phyloP scores from a whole-genome alignment of 768 basidiomycete species.

The Ramaria rubella region DNA sequence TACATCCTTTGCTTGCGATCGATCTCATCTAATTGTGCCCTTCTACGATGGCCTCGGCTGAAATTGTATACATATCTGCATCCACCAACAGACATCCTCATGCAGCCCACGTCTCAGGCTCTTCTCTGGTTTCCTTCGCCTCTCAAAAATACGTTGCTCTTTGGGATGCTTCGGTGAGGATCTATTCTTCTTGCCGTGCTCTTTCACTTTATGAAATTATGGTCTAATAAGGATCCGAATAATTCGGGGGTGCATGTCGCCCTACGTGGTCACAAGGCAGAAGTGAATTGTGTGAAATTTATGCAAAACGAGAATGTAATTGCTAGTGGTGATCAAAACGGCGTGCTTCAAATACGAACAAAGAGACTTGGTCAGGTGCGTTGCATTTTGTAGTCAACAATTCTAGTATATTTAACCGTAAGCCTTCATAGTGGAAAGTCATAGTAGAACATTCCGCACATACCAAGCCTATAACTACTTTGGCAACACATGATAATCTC shows the following conservation, averaged over 20 bases:
- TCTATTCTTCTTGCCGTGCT: neutral
- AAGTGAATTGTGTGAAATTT: constrained; percentile 76
- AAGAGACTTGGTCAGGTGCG: constrained; percentile 27
- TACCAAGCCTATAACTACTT: constrained; percentile 56
- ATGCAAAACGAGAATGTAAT: constrained; percentile 39
- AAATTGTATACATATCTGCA: constrained; percentile 36
- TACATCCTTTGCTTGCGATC: too few relatives aligned
- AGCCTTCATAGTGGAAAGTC: constrained; percentile 49
- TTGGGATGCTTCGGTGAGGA: constrained; percentile 49
- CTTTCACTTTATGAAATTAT: neutral
- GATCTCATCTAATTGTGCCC: too few relatives aligned
- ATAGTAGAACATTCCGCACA: constrained; percentile 51
- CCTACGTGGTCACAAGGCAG: constrained; percentile 65
- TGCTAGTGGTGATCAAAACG: constrained; percentile 71
- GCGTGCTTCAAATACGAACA: constrained; percentile 59
- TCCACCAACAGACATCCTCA: constrained; percentile 41
- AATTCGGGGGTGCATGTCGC: constrained; percentile 60
- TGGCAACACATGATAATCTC: constrained; percentile 43
- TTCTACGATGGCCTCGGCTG: neutral
- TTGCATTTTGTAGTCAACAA: neutral
- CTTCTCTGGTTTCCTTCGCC: constrained; percentile 48
- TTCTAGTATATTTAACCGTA: constrained; percentile 8
- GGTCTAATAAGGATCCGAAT: constrained; percentile 33
- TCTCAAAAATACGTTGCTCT: constrained; percentile 49
- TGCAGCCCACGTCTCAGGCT: constrained; percentile 30